Percentiles rank a stretch among this genome's conserved stretches.
phyloP scores from a whole-genome alignment of 2,329 filamentous ascomycete genomes.

The Pseudogymnoascus sp. region DNA sequence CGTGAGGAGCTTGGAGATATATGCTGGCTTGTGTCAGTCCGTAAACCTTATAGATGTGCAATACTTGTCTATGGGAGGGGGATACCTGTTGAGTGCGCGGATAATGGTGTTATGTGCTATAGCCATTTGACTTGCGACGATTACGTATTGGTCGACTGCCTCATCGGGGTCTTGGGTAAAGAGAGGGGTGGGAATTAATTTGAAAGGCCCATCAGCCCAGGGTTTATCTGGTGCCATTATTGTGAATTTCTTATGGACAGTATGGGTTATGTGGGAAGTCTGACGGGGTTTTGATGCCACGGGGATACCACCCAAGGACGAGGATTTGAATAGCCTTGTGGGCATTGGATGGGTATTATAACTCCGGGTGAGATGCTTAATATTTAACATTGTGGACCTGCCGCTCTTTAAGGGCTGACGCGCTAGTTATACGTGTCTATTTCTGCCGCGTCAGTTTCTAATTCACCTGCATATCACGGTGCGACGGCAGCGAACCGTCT shows the following conservation, averaged over 20 bases:
- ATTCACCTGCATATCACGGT: neutral
- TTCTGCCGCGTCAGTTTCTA: neutral
- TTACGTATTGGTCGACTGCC: constrained; percentile 10
- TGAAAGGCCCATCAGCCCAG: constrained; percentile 11
- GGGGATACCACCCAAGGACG: neutral
- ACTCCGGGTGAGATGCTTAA: neutral
- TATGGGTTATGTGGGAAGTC: too few relatives aligned
- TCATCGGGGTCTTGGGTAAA: constrained; percentile 10
- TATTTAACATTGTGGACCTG: neutral
- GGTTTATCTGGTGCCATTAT: neutral
- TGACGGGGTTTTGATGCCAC: neutral
- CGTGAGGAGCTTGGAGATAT: neutral
- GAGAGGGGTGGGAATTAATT: constrained; percentile 16
- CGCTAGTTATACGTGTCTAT: neutral
- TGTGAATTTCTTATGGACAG: too few relatives aligned
- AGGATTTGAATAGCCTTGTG: neutral
- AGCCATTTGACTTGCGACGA: constrained; percentile 11
- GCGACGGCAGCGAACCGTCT: neutral
- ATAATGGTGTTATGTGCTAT: constrained; percentile 4
- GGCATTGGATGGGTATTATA: neutral
- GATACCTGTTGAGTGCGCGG: constrained; percentile 4
- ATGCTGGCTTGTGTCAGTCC: neutral
- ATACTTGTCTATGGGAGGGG: neutral
- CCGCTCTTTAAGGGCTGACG: neutral
- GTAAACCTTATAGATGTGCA: neutral